These are phyloP conservation scores for Gyrodon lividus DNA, from an alignment of 768 basidiomycete species.

Conservation along the genomic window DNA sequence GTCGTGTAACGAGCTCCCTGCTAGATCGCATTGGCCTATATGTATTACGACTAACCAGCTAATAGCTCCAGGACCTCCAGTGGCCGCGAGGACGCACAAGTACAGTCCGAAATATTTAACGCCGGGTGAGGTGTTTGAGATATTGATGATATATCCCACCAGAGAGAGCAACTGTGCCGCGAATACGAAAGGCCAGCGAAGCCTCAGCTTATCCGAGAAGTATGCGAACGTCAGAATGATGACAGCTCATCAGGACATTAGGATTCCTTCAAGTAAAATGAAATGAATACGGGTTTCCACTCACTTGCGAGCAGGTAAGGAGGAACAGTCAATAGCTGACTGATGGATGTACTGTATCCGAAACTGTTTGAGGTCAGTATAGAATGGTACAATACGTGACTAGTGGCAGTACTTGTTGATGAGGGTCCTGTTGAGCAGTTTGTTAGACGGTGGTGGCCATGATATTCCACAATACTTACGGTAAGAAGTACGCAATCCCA, in stretches of 20 bases:
- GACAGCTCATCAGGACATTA: constrained; percentile 37
- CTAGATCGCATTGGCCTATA: neutral
- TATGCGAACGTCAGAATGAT: constrained; percentile 49
- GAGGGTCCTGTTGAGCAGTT: constrained; percentile 43
- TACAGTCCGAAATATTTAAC: constrained; percentile 72
- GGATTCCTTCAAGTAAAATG: neutral
- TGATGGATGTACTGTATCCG: constrained; percentile 48
- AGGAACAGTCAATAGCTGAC: too few relatives aligned
- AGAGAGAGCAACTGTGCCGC: constrained; percentile 48
- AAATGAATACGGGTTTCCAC: constrained; percentile 15
- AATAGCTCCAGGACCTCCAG: constrained; percentile 55
- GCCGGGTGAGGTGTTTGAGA: constrained; percentile 47
- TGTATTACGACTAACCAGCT: constrained; percentile 53
- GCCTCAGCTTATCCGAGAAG: constrained; percentile 52
- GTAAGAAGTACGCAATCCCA: constrained; percentile 63
- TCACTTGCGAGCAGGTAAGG: too few relatives aligned
- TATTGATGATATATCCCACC: constrained; percentile 60
- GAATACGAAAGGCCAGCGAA: constrained; percentile 59
- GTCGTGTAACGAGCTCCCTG: neutral
- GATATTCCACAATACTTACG: constrained; percentile 40
- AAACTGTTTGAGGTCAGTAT: constrained; percentile 37
- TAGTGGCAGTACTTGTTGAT: constrained; percentile 42
- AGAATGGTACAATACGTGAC: neutral
- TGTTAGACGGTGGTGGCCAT: neutral
- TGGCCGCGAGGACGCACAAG: constrained; percentile 56